Evolutionary conservation across 345 rosid species (phyloP), one percentile per base, ranked within the genome.

Genomic region (Trapa incisa): DNA sequence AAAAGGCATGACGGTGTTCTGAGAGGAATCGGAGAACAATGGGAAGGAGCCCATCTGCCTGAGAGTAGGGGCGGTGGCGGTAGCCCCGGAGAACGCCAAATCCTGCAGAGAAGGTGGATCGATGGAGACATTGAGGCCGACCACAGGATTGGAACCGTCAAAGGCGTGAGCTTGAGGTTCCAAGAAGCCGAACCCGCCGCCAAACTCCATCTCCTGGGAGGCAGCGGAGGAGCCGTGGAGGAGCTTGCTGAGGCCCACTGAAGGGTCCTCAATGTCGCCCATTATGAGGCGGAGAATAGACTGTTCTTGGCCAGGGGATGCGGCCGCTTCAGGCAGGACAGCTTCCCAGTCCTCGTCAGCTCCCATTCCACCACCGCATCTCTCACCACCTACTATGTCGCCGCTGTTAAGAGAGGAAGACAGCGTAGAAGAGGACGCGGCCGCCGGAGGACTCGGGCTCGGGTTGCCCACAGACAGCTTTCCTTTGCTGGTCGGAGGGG

Each of bases 341-440:
- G 71, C 48, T 13, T 65, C 76, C 76, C 76, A 73, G 37, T 73
- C 72, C 65, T 66, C 70, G 61, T 58, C 63, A 58, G 47, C 47
- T 58, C 70, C 75, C 70, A 67, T 67, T 53, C 75, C 75, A 60
- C 75, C 60, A 42, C 67, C 37, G 52, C 52, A 65, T 43, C 67
- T 36, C 38, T 45, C 65, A 12, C 65, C 57, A 14, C 66, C 71
- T 43, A 42, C 6, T 60, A 37, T 52, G 60, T 37, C 37, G 33
- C 75, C 77, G 66, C 79, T 74, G 84, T 82, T 80, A 78, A 75
- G 73, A 69, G 89, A 80, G 72, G 86, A 85, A 50, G 89, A 86
- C 72, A 80, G 86, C 35, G 90, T 86, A 67, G 90, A 65, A 65
- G 79, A 84, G 10, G 89, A 82, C 64, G 80, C 83, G 68, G 86